Percentiles rank a stretch among this genome's conserved stretches.
These are phyloP conservation scores for Phytophthora gonapodyides DNA, from an alignment of 352 stramenopile species.

Conservation along the genomic window DNA sequence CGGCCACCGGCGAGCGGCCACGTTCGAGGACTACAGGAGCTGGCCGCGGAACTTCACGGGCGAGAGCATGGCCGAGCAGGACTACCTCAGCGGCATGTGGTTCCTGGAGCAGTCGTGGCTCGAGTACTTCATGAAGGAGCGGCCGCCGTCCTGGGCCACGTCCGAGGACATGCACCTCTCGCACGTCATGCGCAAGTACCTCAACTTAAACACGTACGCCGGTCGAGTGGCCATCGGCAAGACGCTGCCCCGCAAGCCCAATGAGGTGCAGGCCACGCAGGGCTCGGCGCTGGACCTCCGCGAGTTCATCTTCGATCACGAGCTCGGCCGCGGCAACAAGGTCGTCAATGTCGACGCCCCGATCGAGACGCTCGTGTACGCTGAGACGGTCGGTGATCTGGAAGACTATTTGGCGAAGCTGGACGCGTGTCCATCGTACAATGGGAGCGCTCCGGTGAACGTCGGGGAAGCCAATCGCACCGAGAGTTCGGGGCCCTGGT, in stretches of 20 bases:
- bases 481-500: conserved; percentile 33
- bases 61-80: conserved; percentile 46
- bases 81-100: conserved; percentile 74
- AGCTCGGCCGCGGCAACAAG: conserved; percentile 65
- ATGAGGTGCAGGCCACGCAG: conserved; percentile 46
- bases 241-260: conserved; percentile 42
- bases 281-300: conserved; percentile 55
- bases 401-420: conserved; percentile 47
- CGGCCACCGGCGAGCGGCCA: conserved; percentile 47
- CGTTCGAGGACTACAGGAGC: conserved; percentile 54
- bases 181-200: conserved; percentile 66
- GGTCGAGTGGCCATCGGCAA: conserved; percentile 44
- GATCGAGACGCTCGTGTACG: conserved; percentile 58
- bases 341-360: conserved; percentile 48
- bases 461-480: not conserved
- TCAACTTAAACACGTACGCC: conserved; percentile 69
- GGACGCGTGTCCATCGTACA: conserved; percentile 27
- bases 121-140: conserved; percentile 68
- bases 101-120: conserved; percentile 67
- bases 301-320: conserved; percentile 65
- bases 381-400: conserved; percentile 52
- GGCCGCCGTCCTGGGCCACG: conserved; percentile 51
- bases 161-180: conserved; percentile 69
- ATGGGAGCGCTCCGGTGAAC: conserved; percentile 8
- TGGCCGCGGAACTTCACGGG: conserved; percentile 47